Base-by-base conservation (phyloP, 345 rosid species). In the Eucalyptus guilfoylei region DNA sequence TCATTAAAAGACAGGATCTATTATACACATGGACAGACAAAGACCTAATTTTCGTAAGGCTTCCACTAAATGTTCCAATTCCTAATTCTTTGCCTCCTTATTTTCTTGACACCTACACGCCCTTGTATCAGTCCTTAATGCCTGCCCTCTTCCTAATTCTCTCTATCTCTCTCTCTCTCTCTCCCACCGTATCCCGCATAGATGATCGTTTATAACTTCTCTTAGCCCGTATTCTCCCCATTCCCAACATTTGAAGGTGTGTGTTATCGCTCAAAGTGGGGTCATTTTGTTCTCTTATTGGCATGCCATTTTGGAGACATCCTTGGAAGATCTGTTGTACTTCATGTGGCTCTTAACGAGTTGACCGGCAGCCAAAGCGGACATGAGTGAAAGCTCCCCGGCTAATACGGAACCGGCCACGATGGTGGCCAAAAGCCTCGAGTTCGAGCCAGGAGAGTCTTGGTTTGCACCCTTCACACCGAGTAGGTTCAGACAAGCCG, bases 371-470 rank as follows among this genome's bases (percentile, higher is more conserved):
- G 95, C 96, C 67, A 96, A 89, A 14, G 97, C 97, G 23, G 98
- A 93, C 96, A 96, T 94, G 32, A 96, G 89, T 11, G 97, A 95
- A 8, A 96, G 92, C 92, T 96, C 98, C 69, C 96, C 98, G 1
- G 98, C 98, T 7, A 96, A 92, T 55, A 96, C 98, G n/a, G 98
- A 92, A 87, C 95, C 98, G 26, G 98, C 98, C 69, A 96, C 95
- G 8, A 96, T 90, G 58, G 90, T 89, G 42, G 97, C 96, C 87
- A 96, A 42, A 30, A 88, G 94, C 89, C 95, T 93, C 14, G 98
- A 90, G 91, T 96, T 94, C 24, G 93, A 87, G 21, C 97, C 96
- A 5, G 98, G 95, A 21, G 91, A 67, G 6, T 95, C 97, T 58
- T 88, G 87, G 88, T 89, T 92, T 23, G 96, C 92, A 44, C 96